Evolutionary conservation across 2,329 filamentous ascomycete species (phyloP), one percentile per base, ranked within the genome.

Genomic region (Neofusicoccum ribis): DNA sequence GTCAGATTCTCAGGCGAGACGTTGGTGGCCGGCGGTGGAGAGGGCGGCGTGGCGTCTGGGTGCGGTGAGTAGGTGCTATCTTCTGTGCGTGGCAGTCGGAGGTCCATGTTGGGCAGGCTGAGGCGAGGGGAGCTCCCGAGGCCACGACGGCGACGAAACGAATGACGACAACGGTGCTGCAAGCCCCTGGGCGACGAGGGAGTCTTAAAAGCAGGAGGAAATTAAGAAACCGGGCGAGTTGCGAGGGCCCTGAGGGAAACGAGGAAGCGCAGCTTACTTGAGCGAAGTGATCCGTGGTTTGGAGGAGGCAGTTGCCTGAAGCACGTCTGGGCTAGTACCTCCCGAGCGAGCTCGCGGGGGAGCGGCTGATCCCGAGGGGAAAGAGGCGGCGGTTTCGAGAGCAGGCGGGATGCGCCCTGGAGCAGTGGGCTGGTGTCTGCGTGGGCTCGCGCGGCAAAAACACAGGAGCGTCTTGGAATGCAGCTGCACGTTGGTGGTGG

Each of bases 201-300:
- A 54, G 37, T 44, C 41, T 54, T 37, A 15, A 54, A 64, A 34
- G n/a, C 27, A 20, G 14, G 27, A 54, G 49, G 50, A 46, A 54
- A 56, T 60, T 47, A 64, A 64, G 50, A 64, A 64, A 39, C 49
- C n/a, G 37, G 39, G 50, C 50, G 14, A 54, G 14, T 50, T 47
- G 39, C 11, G 61, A 64, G 46, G 41, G 11, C 6, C 34, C 9
- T 15, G 15, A 39, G n/a, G 50, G n/a, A 37, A 63, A 50, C 17
- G 49, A 34, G 41, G 61, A 63, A 63, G 47, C 50, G n/a, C 39
- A 47, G 61, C 61, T 64, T 64, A 64, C 61, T 54, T 60, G 39
- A 63, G 60, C 9, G 47, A 56, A 39, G 50, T 36, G n/a, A 39
- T 20, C 41, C 50, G 50, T 56, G 49, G 50, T 52, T 47, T 52